Base-by-base conservation (phyloP, 2,329 filamentous ascomycete species). In the Fusarium veterinarium region DNA sequence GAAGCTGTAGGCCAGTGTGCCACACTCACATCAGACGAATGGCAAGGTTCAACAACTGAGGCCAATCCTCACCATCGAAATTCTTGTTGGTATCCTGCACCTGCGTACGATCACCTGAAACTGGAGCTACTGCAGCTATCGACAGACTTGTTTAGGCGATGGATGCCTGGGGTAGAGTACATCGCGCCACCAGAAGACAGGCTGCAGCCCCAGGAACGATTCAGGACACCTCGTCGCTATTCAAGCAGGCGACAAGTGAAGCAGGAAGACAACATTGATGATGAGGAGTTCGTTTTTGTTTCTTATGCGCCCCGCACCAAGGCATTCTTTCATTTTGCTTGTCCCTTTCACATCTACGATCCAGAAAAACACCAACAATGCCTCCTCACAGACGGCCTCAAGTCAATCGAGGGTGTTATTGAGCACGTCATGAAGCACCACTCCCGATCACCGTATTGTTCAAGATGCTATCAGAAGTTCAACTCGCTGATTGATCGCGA, bases 231-330 rank as follows among this genome's bases (percentile, higher is more conserved):
- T 8, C n/a, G 1, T 3, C 11, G 20, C 30, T 10, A 13, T 23
- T 13, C 46, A 49, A 35, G 8, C 14, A 0, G 17, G 9, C 40
- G 2, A 2, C 46, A n/a, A 16, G 6, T 28, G 20, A 41, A 49
- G 12, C 9, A 42, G 6, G 28, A 52, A 33, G 28, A 53, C 1
- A 25, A 25, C 19, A 13, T 11, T 3, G 23, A 19, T 7, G 35
- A 52, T 1, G 57, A 16, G 7, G 30, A 35, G 0, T 23, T 60
- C 0, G 23, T 60, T 12, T 20, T 53, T 20, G 10, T 60, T 4
- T 53, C 46, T 0, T 17, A 28, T 4, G 3, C 30, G 8, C 13
- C 33, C 1, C 4, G 4, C 8, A 8, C 8, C 9, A 30, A 3
- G 7, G 28, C 8, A 11, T 35, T 30, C 10, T 53, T 35, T 30